A percentile compares a stretch with the other conserved stretches of the same genome.
Evolutionary conservation across 768 basidiomycete genomes (phyloP).

Genomic region (Sarcodon aspratus): DNA sequence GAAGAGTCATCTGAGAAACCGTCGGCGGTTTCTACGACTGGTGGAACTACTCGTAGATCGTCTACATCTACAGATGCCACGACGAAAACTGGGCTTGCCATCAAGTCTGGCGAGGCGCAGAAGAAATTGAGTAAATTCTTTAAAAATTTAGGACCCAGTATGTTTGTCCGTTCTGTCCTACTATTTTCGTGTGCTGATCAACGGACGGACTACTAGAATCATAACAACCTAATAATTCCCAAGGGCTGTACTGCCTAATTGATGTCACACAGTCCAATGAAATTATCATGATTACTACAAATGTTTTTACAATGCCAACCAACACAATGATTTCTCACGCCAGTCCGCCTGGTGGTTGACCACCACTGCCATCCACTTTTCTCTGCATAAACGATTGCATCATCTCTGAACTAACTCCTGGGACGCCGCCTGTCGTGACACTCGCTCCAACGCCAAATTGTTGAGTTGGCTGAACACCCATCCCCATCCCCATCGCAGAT

Average conservation of each 20-base stretch:
- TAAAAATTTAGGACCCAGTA: not conserved
- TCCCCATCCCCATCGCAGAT: not conserved
- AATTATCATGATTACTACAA: too few species aligned
- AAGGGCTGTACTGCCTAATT: too few species aligned
- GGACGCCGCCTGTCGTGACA: not conserved
- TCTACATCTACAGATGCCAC: not conserved
- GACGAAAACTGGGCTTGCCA: not conserved
- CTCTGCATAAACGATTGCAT: constrained; percentile 36
- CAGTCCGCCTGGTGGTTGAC: too few species aligned
- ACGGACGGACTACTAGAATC: too few species aligned
- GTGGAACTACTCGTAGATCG: not conserved
- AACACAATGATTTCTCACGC: too few species aligned
- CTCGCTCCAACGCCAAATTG: not conserved
- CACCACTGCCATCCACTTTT: constrained; percentile 18
- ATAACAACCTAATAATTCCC: too few species aligned
- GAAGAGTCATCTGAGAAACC: constrained; percentile 8
- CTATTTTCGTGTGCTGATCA: too few species aligned
- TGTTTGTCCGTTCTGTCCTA: too few species aligned
- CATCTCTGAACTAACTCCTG: constrained; percentile 27
- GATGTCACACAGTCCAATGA: too few species aligned
- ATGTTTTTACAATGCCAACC: too few species aligned
- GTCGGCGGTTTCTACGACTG: not conserved
- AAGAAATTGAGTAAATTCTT: not conserved
- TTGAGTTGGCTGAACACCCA: not conserved
- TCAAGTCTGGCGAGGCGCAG: not conserved